Percentiles rank a stretch among this genome's conserved stretches.
Evolutionary conservation across 768 basidiomycete species (phyloP).

Genomic region (Pleurotus platypus): DNA sequence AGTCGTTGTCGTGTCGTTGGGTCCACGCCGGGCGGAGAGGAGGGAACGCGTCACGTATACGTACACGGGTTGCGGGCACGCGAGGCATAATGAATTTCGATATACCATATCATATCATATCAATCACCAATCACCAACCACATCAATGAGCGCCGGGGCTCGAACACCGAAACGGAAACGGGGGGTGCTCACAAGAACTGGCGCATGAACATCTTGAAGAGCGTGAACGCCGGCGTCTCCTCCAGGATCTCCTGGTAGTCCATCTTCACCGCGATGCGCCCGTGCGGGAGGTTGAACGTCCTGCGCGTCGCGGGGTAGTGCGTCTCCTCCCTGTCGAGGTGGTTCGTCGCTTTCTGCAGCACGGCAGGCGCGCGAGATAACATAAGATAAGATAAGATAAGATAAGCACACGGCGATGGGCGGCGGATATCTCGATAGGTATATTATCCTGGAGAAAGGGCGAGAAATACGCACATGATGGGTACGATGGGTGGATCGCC

Average conservation of each 20-base stretch:
- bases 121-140: background rate
- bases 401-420: no score
- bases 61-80: no score
- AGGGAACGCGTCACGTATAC: no score
- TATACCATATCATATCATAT: no score
- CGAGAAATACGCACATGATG: conserved; percentile 49
- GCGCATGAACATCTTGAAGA: conserved; percentile 44
- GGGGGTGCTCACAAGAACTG: conserved; percentile 41
- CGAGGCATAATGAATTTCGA: background rate
- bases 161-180: background rate
- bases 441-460: no score
- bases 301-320: conserved; percentile 49
- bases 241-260: conserved; percentile 45
- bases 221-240: conserved; percentile 47
- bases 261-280: conserved; percentile 32
- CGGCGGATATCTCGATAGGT: no score
- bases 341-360: conserved; percentile 39
- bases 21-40: no score
- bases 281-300: conserved; percentile 41
- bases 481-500: conserved; percentile 62
- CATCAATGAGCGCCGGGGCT: background rate
- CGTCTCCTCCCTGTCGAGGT: conserved; percentile 72
- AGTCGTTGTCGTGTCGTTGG: no score
- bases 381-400: no score
- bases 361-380: background rate